Evolutionary conservation across 768 basidiomycete genomes (phyloP), one percentile per base, ranked within the genome.

Genomic region (Mycena epipterygia): DNA sequence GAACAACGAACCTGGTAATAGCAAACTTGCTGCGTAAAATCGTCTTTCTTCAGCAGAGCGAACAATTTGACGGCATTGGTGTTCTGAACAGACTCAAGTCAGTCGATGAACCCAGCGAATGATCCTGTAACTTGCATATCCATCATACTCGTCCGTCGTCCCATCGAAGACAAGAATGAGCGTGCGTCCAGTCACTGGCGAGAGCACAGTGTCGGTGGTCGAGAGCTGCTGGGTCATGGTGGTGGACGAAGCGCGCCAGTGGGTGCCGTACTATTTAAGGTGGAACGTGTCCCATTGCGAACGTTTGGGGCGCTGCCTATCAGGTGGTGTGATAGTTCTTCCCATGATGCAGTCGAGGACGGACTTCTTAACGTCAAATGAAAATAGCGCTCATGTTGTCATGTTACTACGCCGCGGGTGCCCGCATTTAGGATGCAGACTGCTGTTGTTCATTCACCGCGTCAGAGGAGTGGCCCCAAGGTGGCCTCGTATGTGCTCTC

Each of bases 61-160:
- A 92, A 93, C 48, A 96, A 83, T 75, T 89, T 89, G 62, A 92
- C 90, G 39, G 93, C 86, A 64, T 93, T 93, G 13, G 93, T 89
- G 74, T 92, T 91, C 86, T 84, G 69, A 23, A 19, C 35, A 59
- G 52, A n/a, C n/a, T n/a, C n/a, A n/a, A n/a, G 58, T 64, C 23
- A 30, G 5, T 27, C 39, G 16, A 41, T 48, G 21, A 51, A 30
- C 21, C 23, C 25, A 5, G 19, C 39, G n/a, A 11, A 32, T 11
- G 21, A 39, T n/a, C n/a, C n/a, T 35, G 29, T 19, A n/a, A 55
- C 67, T 49, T 48, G 55, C 89, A 60, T 66, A 67, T 12, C 79
- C 77, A 59, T 79, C 74, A 65, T 84, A 90, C 62, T 85, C 82
- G 42, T 79, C 79, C 1, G 80, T 73, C 7, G 90, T 91, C n/a